Percentiles rank a stretch among this genome's conserved stretches.
Conservation (phyloP, 345 rosid genomes). For the Lepidium didymum region DNA sequence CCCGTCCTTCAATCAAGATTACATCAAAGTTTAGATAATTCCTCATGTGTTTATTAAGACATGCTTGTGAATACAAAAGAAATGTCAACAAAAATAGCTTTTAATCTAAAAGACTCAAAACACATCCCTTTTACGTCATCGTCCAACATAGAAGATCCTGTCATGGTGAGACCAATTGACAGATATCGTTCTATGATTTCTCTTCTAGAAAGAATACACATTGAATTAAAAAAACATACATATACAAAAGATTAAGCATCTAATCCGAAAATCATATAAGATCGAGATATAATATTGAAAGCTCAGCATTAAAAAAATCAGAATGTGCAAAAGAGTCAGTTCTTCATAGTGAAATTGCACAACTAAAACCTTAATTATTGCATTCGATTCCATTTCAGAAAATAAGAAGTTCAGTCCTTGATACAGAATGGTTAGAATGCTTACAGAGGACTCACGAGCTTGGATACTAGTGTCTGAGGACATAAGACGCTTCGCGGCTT, state of each 20-base stretch:
- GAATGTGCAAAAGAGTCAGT: background rate
- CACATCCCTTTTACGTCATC: background rate
- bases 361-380: background rate
- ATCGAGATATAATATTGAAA: background rate
- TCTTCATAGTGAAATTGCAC: background rate
- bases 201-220: background rate
- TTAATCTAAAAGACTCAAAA: background rate
- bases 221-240: no score
- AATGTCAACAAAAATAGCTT: conserved; percentile 5
- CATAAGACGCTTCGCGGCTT: conserved; percentile 50
- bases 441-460: conserved; percentile 48
- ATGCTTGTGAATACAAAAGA: conserved; percentile 13
- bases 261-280: background rate
- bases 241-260: no score
- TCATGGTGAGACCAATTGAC: background rate
- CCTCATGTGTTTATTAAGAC: background rate
- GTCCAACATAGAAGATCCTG: background rate
- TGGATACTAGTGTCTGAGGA: conserved; percentile 33
- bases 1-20: conserved; percentile 55
- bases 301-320: background rate
- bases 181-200: background rate
- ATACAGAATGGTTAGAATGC: conserved; percentile 18
- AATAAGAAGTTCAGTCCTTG: background rate
- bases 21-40: conserved; percentile 35
- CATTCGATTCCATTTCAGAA: background rate